Percentiles rank a stretch among this genome's conserved stretches.
These are phyloP conservation scores for Acer campestre DNA, from an alignment of 345 rosid genomes.

Conservation along the genomic window DNA sequence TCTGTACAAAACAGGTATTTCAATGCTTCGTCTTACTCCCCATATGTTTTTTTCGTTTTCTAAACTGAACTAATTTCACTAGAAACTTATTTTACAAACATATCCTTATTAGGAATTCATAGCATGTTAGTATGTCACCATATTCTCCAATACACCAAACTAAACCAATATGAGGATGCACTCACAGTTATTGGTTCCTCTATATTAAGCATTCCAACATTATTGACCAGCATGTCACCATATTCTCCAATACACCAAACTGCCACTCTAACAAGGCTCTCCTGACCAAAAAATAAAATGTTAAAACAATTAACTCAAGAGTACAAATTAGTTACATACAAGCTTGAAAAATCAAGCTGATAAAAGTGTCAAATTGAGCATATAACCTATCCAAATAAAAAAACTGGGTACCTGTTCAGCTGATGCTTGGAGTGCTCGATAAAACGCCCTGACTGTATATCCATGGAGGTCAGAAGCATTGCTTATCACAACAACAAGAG, in stretches of 20 bases:
- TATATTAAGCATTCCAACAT: slow-evolving; percentile 78
- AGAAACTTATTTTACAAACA: slow-evolving; percentile 6
- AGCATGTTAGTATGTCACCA: no score
- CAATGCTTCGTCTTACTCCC: background rate
- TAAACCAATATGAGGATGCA: slow-evolving; percentile 22
- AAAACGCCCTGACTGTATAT: slow-evolving; percentile 84
- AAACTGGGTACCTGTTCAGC: slow-evolving; percentile 71
- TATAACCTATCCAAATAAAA: background rate
- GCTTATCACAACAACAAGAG: slow-evolving; percentile 89
- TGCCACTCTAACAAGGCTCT: slow-evolving; percentile 93
- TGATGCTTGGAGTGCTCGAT: slow-evolving; percentile 73
- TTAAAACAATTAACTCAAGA: slow-evolving; percentile 24
- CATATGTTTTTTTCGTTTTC: background rate
- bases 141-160: background rate
- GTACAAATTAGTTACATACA: slow-evolving; percentile 15
- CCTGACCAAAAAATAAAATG: slow-evolving; percentile 45
- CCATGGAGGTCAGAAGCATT: slow-evolving; percentile 98
- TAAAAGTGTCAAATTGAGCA: slow-evolving; percentile 23
- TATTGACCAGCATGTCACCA: slow-evolving; percentile 92
- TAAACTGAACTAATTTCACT: background rate
- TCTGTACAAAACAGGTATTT: background rate
- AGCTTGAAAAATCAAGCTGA: slow-evolving; percentile 26
- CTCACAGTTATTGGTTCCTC: slow-evolving; percentile 95
- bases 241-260: slow-evolving; percentile 99
- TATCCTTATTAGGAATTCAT: slow-evolving; percentile 8